phyloP scores from a whole-genome alignment of 2,329 filamentous ascomycete genomes.

The Claviceps pusilla region DNA sequence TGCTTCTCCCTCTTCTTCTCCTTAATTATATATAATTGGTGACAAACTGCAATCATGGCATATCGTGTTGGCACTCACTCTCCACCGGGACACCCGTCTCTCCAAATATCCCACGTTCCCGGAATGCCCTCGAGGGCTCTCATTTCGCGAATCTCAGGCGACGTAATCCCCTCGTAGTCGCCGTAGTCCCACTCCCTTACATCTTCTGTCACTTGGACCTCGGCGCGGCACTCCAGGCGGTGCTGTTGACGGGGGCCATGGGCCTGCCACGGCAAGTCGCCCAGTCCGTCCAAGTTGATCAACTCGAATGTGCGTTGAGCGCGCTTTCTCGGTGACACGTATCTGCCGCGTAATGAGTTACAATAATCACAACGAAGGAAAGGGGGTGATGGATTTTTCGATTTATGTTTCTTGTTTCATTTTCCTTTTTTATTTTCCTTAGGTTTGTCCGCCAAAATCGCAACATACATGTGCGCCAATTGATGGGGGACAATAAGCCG shows the following conservation, averaged over 20 bases:
- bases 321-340: constrained; percentile 72
- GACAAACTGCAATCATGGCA: not conserved
- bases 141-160: constrained; percentile 46
- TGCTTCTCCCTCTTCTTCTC: no score
- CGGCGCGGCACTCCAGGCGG: constrained; percentile 37
- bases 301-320: constrained; percentile 85
- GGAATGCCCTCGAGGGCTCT: constrained; percentile 41
- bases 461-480: constrained; percentile 62
- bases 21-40: no score
- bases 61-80: constrained; percentile 43
- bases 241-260: constrained; percentile 25
- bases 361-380: not conserved
- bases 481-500: constrained; percentile 71
- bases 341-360: constrained; percentile 30
- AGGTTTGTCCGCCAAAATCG: not conserved
- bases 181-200: constrained; percentile 83
- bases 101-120: constrained; percentile 70
- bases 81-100: constrained; percentile 72
- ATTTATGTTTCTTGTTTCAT: no score
- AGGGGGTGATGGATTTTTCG: no score
- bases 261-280: constrained; percentile 53
- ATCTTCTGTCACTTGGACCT: constrained; percentile 52
- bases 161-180: constrained; percentile 70
- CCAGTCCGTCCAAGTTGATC: constrained; percentile 56
- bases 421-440: no score